Conservation (phyloP, 2,329 filamentous ascomycete genomes). For the Mariannaea sp. region DNA sequence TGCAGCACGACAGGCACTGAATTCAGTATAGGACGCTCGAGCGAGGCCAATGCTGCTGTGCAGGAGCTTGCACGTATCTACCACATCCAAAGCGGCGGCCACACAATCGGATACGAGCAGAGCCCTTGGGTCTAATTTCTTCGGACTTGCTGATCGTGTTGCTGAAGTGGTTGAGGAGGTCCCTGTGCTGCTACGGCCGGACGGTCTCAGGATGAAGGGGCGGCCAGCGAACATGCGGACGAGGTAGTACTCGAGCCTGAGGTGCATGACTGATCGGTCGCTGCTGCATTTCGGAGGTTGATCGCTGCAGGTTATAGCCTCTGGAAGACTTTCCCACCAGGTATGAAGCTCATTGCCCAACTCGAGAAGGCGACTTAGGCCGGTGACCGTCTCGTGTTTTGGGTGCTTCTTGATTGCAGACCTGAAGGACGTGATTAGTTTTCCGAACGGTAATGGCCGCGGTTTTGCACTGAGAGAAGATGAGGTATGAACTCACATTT, state of each 20-base stretch:
- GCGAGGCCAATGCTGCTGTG: constrained; percentile 57
- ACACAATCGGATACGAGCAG: constrained; percentile 57
- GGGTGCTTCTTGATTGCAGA: constrained; percentile 41
- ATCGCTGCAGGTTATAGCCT: constrained; percentile 42
- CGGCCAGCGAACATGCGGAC: constrained; percentile 58
- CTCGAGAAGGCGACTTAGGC: constrained; percentile 41
- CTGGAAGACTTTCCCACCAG: constrained; percentile 46
- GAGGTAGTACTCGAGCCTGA: constrained; percentile 57
- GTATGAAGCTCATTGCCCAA: constrained; percentile 23
- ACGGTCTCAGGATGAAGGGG: constrained; percentile 44
- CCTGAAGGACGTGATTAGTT: constrained; percentile 29
- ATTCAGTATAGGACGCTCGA: constrained; percentile 60
- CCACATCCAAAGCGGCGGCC: constrained; percentile 55
- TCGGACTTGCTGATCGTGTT: constrained; percentile 29
- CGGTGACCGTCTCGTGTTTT: constrained; percentile 38
- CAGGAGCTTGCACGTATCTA: constrained; percentile 55
- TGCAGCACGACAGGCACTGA: constrained; percentile 59
- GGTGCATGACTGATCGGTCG: constrained; percentile 53
- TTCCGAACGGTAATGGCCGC: not conserved
- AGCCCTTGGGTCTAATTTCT: constrained; percentile 41
- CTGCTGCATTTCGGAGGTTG: constrained; percentile 45
- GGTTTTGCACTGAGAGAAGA: not conserved
- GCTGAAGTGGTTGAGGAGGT: not conserved
- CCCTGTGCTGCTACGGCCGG: not conserved
- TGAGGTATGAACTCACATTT: constrained; percentile 39